Conservation (phyloP, 208 protist species). For the Crithidia bombi region DNA sequence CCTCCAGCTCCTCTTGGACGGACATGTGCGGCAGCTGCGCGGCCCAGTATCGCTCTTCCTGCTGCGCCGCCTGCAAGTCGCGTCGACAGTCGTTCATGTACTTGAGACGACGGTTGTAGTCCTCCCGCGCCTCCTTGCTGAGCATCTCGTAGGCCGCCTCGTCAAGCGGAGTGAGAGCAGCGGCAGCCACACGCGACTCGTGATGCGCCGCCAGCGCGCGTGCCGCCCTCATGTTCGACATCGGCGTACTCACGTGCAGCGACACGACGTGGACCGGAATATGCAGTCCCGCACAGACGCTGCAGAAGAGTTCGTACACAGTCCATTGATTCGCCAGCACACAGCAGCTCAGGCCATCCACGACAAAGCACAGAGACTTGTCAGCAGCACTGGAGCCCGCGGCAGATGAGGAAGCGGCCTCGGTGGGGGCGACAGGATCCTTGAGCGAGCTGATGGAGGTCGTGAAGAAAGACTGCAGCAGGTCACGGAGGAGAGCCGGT, state of each 20-base stretch:
- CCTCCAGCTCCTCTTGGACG: conserved; percentile 35
- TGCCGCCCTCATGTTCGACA: conserved; percentile 55
- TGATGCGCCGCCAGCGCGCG: conserved; percentile 42
- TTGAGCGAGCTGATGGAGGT: conserved; percentile 13
- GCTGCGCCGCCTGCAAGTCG: conserved; percentile 47
- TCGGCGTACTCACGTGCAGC: conserved; percentile 69
- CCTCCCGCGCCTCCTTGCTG: conserved; percentile 44
- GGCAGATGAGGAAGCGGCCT: background rate
- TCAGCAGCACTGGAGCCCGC: background rate
- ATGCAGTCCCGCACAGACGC: conserved; percentile 37
- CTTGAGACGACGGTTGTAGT: conserved; percentile 79
- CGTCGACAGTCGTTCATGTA: conserved; percentile 82
- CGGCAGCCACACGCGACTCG: conserved; percentile 35
- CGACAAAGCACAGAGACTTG: conserved; percentile 39
- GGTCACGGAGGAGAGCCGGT: conserved; percentile 34
- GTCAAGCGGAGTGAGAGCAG: conserved; percentile 50
- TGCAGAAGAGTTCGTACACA: conserved; percentile 54
- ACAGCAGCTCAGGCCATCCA: conserved; percentile 74
- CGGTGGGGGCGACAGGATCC: background rate
- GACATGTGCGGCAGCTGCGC: conserved; percentile 29
- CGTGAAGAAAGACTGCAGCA: conserved; percentile 33
- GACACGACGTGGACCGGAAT: conserved; percentile 61
- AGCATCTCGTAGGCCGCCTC: conserved; percentile 83
- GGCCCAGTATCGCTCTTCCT: conserved; percentile 14
- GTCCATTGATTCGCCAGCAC: conserved; percentile 54